Base-by-base conservation (phyloP, 352 stramenopile species). In the Globisporangium ultimum region DNA sequence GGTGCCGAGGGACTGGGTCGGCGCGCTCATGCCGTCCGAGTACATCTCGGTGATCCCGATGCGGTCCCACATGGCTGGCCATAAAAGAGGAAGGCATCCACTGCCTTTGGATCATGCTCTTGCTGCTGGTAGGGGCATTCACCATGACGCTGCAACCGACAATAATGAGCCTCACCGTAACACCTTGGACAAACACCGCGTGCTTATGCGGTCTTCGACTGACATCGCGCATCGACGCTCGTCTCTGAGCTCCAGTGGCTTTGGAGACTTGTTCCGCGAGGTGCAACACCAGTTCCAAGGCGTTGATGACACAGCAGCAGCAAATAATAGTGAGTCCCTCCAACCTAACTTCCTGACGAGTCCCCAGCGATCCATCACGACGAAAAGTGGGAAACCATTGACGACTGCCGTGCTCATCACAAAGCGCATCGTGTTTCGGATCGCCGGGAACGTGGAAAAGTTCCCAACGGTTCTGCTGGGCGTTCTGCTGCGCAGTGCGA, bases 21-120 rank as follows among this genome's bases (percentile, higher is more conserved):
- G 76, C 14, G 76, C 82, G 5, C 70, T 91, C 28, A 83, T 76
- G 64, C 74, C 74, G 0, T 91, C 82, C 0, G 82, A 91, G 48
- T 91, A 91, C 59, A 80, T 88, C 6, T 80, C 78, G 0, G 49
- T 84, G 1, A 45, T 89, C 13, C 76, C 82, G 2, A 81, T 80
- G 66, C 51, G 63, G 4, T 64, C 65, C 46, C 64, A 61, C 8
- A 55, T 56, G 48, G 53, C 28, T 13, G 42, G 14, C 0, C 53
- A 58, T 13, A 22, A 40, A n/a, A 20, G 45, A 9, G 32, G 50
- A 2, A 34, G 42, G 6, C 58, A 20, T 3, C 40, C 40, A 8
- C 17, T 42, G 46, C 14, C 43, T 22, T 15, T 17, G 22, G n/a
- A 49, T 47, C 12, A 13, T 18, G 40, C 2, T 15, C 21, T 3